A percentile compares a stretch with the other conserved stretches of the same genome.
Evolutionary conservation across 805 yeast genomes (phyloP).

Genomic region (Kodamaea fukazawae): DNA sequence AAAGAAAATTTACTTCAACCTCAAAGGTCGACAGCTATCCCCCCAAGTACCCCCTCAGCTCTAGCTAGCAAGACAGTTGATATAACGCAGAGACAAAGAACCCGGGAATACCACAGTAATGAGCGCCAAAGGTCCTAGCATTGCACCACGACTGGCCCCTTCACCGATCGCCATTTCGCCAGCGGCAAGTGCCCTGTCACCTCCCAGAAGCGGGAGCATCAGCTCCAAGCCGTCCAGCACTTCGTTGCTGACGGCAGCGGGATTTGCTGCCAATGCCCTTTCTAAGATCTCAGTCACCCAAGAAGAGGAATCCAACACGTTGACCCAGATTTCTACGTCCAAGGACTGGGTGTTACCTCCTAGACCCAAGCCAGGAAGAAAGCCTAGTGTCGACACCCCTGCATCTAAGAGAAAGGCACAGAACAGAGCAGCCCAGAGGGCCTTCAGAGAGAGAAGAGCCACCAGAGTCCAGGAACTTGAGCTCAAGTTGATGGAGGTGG

Average conservation of each 20-base stretch:
- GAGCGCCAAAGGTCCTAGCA: constrained; percentile 7
- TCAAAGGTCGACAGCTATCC: no score
- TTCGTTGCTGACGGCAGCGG: not conserved
- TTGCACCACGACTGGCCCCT: constrained; percentile 15
- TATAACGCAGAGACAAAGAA: no score
- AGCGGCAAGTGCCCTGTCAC: constrained; percentile 6
- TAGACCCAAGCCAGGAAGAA: constrained; percentile 58
- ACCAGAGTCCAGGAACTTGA: constrained; percentile 78
- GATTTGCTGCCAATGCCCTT: not conserved
- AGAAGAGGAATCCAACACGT: constrained; percentile 3
- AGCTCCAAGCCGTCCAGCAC: constrained; percentile 1
- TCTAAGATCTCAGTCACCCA: constrained; percentile 1
- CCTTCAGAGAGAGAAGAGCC: constrained; percentile 85
- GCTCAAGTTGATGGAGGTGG: constrained; percentile 61
- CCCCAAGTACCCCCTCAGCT: no score
- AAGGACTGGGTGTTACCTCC: constrained; percentile 62
- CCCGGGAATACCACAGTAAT: no score
- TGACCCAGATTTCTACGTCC: constrained; percentile 54
- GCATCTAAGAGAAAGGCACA: constrained; percentile 86
- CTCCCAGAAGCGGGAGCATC: constrained; percentile 7
- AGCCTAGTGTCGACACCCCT: constrained; percentile 72
- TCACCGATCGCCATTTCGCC: constrained; percentile 14
- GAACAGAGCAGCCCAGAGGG: constrained; percentile 91
- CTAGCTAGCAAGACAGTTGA: no score
- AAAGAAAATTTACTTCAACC: no score